Evolutionary conservation across 2,329 filamentous ascomycete species (phyloP).

Genomic region (Sordariomycetes sp.): DNA sequence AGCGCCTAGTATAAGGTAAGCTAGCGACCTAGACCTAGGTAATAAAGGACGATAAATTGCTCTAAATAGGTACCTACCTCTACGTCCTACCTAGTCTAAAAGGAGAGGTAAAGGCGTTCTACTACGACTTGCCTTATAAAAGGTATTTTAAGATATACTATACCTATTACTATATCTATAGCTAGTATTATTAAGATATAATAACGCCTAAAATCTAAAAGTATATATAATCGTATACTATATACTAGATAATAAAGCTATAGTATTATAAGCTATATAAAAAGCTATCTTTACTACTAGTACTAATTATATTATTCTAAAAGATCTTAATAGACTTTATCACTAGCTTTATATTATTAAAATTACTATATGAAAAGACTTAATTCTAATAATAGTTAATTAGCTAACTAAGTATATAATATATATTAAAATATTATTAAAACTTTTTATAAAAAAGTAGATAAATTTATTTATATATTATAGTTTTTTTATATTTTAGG

Average conservation of each 20-base stretch:
- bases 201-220: neutral
- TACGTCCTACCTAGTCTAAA: no score
- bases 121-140: no score
- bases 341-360: neutral
- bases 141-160: no score
- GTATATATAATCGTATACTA: neutral
- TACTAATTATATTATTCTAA: neutral
- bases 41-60: no score
- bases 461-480: neutral
- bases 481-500: neutral
- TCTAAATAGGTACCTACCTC: no score
- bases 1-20: no score
- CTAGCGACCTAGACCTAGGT: no score
- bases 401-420: neutral
- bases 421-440: neutral
- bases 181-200: neutral
- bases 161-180: no score
- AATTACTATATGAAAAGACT: neutral
- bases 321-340: neutral
- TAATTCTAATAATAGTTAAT: neutral
- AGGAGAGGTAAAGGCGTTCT: no score
- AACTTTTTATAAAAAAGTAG: neutral
- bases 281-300: neutral
- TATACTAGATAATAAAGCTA: neutral
- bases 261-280: neutral